Base-by-base conservation (phyloP, 805 yeast genomes). In the Candida ponderosae region DNA sequence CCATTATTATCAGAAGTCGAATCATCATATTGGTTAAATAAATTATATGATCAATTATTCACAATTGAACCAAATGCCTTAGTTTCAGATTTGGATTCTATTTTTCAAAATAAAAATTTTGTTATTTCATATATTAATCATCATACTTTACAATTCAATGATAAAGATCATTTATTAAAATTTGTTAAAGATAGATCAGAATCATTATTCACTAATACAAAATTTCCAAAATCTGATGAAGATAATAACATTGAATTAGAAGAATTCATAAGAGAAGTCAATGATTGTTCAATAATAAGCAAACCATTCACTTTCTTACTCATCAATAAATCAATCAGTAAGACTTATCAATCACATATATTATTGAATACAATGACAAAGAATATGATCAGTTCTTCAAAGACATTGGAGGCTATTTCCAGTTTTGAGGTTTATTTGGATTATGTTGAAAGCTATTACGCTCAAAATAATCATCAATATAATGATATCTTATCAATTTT, bases 161-260 rank as follows among this genome's bases (percentile, higher is more conserved):
- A 31, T n/a, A n/a, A 18, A 5, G 16, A 17, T 18, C 9, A 18
- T 7, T 23, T 30, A 15, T 5, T 29, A 18, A 19, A 37, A 7
- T 50, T 40, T 34, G 40, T 48, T 26, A 7, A 31, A 4, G n/a
- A 19, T 13, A 42, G 50, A 18, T 36, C 52, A 4, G 19, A 32
- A 6, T 4, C 21, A 0, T 37, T 59, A 2, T 31, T 66, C 16
- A 37, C 51, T 3, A 32, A 45, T 0, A 42, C 63, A 2, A 48
- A 51, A 8, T 74, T 74, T 42, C 80, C 80, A 0, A 56, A 51
- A 23, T 74, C 79, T 2, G 54, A 60, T 10, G 66, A 63, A 37
- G 4, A 36, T 35, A 53, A 57, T 45, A 40, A 62, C 45, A 31
- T 29, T 19, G 36, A 50, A 38, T 34, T 60, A 35, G 57, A 65